Conservation (phyloP, 192 early-diverging fungal species). For the Podila clonocystis region DNA sequence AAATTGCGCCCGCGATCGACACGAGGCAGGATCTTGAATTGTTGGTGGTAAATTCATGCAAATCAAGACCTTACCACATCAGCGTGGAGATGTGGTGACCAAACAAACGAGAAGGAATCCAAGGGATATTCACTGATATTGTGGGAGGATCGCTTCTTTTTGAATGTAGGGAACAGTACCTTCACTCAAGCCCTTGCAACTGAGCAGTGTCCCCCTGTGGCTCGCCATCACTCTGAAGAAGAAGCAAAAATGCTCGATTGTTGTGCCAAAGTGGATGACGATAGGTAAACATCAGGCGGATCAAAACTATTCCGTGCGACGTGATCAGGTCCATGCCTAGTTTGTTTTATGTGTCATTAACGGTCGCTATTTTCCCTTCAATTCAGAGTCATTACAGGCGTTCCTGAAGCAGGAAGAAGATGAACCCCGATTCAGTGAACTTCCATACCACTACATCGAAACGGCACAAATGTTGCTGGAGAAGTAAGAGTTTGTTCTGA, state of each 20-base stretch:
- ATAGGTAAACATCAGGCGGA: slow-evolving; percentile 56
- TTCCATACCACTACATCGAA: slow-evolving; percentile 88
- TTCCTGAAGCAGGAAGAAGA: slow-evolving; percentile 77
- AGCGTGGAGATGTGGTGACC: neutral
- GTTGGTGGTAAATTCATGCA: slow-evolving; percentile 64
- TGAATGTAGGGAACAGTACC: slow-evolving; percentile 72
- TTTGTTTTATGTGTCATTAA: neutral
- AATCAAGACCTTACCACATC: too few species aligned
- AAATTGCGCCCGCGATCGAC: slow-evolving; percentile 75
- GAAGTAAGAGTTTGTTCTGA: slow-evolving; percentile 55
- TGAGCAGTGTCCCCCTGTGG: slow-evolving; percentile 86
- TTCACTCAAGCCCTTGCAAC: slow-evolving; percentile 84
- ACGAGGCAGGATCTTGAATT: slow-evolving; percentile 78
- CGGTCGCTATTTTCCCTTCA: neutral
- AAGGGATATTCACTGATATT: too few species aligned
- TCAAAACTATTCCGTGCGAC: neutral
- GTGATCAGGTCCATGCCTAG: neutral
- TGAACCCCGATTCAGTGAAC: slow-evolving; percentile 65
- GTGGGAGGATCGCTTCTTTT: neutral
- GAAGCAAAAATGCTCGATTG: slow-evolving; percentile 83
- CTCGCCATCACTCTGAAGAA: slow-evolving; percentile 85
- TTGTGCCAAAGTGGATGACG: slow-evolving; percentile 85
- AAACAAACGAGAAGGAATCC: neutral
- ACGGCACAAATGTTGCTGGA: slow-evolving; percentile 81
- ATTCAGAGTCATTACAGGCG: slow-evolving; percentile 67